Evolutionary conservation across 345 rosid genomes (phyloP), one percentile per base, ranked within the genome.

Genomic region (Murraya koenigii): DNA sequence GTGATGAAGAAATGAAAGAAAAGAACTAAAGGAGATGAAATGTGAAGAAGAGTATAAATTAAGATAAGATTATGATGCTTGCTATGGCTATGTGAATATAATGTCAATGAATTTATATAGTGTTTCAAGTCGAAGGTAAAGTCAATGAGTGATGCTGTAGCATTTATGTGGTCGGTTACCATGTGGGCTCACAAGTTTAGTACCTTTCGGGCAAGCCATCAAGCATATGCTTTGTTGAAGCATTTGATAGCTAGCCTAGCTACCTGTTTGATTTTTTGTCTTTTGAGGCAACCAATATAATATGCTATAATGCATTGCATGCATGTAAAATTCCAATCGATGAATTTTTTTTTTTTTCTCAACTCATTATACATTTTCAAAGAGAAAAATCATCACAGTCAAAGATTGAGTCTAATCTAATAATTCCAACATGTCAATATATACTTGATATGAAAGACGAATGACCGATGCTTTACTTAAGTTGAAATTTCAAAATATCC

Each of bases 131-230:
- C 26, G 74, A 22, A 20, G 72, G 66, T 14, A 15, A 20, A 35
- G 56, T 52, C 17, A 17, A 49, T 15, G 56, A 17, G n/a, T 49
- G 55, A 64, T 7, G 8, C 23, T 47, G 36, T 8, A 10, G 69
- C 75, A 69, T 61, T 77, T 39, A 68, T 41, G 61, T 20, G 62
- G 80, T 71, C 64, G 70, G 70, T 39, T n/a, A 14, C 35, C 68
- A 39, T 59, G 75, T 77, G 52, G 30, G 55, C 22, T 36, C 49
- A 10, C 28, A 64, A 32, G n/a, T 65, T 32, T 6, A 33, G 69
- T 41, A 11, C 32, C 54, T 36, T 39, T 44, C 71, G 36, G 36
- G 47, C 47, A n/a, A 22, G 28, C 52, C 8, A 35, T 22, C 39
- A 14, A 17, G 15, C 55, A 32, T 47, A 67, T 76, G 30, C 32